These are phyloP conservation scores for Russula emetica DNA, from an alignment of 768 basidiomycete genomes.

Conservation along the genomic window DNA sequence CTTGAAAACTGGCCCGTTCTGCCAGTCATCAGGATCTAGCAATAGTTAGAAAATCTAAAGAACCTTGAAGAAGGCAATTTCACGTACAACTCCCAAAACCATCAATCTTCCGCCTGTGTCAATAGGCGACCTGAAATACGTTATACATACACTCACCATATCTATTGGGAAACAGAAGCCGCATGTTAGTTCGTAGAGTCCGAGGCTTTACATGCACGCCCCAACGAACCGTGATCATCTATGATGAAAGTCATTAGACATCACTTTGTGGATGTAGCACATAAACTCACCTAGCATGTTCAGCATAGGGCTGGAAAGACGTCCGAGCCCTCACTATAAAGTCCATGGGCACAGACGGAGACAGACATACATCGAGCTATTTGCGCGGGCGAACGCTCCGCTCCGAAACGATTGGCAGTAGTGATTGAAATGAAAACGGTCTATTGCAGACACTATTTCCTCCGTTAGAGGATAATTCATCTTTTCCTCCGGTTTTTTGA, in stretches of 20 bases:
- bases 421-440: conserved; percentile 87
- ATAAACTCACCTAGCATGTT: conserved; percentile 69
- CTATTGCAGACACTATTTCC: conserved; percentile 71
- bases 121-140: neutral
- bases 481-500: conserved; percentile 56
- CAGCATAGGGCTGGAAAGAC: conserved; percentile 62
- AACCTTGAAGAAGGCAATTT: neutral
- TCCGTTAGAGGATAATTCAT: conserved; percentile 55
- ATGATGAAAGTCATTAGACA: conserved; percentile 6
- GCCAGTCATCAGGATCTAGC: conserved; percentile 77
- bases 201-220: neutral
- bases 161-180: neutral
- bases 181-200: neutral
- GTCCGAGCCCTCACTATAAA: neutral
- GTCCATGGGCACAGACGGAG: neutral
- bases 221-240: conserved; percentile 75
- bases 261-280: conserved; percentile 6
- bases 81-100: conserved; percentile 78
- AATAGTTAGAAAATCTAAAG: conserved; percentile 16
- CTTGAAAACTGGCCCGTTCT: conserved; percentile 66
- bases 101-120: conserved; percentile 51
- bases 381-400: conserved; percentile 88
- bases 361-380: conserved; percentile 74
- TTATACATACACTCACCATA: conserved; percentile 9
- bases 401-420: conserved; percentile 83